These are phyloP conservation scores for Pelargonium citronellum DNA, from an alignment of 441 rosid genomes.

Conservation along the genomic window DNA sequence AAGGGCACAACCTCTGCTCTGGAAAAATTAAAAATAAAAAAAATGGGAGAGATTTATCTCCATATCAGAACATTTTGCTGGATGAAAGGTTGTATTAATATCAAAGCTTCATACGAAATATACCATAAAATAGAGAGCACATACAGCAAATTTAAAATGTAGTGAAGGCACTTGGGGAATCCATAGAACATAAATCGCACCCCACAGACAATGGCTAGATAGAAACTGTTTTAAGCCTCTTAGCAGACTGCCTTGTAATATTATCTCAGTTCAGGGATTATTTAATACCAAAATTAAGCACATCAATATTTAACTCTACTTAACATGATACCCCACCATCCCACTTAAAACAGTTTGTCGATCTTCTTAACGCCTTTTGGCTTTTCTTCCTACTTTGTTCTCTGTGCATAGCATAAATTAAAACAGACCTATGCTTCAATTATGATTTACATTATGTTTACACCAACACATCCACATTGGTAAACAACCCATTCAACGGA, in stretches of 20 bases:
- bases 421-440: neutral
- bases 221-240: neutral
- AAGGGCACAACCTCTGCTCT: slow-evolving; percentile 94
- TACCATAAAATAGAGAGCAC: neutral
- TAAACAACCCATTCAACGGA: neutral
- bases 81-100: neutral
- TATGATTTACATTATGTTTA: neutral
- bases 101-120: slow-evolving; percentile 1
- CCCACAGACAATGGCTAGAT: too few species aligned
- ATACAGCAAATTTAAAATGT: neutral
- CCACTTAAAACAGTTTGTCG: neutral
- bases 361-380: neutral
- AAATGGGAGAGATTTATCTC: neutral
- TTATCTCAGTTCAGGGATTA: neutral
- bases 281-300: too few species aligned
- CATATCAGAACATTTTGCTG: neutral
- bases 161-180: neutral
- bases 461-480: neutral
- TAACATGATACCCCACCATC: neutral
- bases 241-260: too few species aligned
- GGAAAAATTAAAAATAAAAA: slow-evolving; percentile 20
- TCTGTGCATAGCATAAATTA: neutral
- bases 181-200: neutral
- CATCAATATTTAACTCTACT: neutral
- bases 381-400: neutral